Evolutionary conservation across 805 yeast genomes (phyloP).

Genomic region (Debaryomyces castellii): DNA sequence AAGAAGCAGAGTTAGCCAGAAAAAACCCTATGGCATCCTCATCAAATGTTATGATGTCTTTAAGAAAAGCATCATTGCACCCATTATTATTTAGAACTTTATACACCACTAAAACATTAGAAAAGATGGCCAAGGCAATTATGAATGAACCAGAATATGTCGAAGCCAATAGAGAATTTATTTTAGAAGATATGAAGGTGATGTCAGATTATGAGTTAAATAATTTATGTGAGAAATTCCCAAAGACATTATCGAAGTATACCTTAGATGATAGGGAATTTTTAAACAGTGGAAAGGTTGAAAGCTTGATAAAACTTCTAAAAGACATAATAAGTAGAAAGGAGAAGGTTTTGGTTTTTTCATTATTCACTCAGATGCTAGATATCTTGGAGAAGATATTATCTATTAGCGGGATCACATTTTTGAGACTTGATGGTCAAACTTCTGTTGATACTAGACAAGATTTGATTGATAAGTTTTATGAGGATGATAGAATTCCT

Average conservation of each 20-base stretch:
- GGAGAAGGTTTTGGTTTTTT: slow-evolving; percentile 76
- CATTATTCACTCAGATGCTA: slow-evolving; percentile 88
- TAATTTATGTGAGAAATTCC: slow-evolving; percentile 68
- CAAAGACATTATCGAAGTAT: slow-evolving; percentile 57
- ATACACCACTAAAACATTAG: slow-evolving; percentile 56
- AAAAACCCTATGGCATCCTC: slow-evolving; percentile 41
- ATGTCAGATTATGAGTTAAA: slow-evolving; percentile 92
- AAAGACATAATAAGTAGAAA: slow-evolving; percentile 53
- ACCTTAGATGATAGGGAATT: slow-evolving; percentile 54
- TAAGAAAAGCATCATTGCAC: slow-evolving; percentile 91
- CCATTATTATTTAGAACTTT: slow-evolving; percentile 76
- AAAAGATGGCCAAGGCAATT: slow-evolving; percentile 72
- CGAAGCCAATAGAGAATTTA: slow-evolving; percentile 73
- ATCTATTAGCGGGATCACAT: slow-evolving; percentile 61
- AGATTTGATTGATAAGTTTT: slow-evolving; percentile 83
- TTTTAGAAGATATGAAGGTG: slow-evolving; percentile 90
- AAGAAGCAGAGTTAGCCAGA: slow-evolving; percentile 33
- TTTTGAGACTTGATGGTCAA: slow-evolving; percentile 86
- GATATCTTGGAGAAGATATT: slow-evolving; percentile 83
- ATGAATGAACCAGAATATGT: slow-evolving; percentile 79
- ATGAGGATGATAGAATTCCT: slow-evolving; percentile 78
- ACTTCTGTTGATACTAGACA: slow-evolving; percentile 94
- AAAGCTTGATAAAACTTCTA: slow-evolving; percentile 55
- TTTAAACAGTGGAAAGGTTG: slow-evolving; percentile 75
- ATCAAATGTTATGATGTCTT: slow-evolving; percentile 77